Base-by-base conservation (phyloP, 148 eudicot genomes). In the Amaranthus palmeri region DNA sequence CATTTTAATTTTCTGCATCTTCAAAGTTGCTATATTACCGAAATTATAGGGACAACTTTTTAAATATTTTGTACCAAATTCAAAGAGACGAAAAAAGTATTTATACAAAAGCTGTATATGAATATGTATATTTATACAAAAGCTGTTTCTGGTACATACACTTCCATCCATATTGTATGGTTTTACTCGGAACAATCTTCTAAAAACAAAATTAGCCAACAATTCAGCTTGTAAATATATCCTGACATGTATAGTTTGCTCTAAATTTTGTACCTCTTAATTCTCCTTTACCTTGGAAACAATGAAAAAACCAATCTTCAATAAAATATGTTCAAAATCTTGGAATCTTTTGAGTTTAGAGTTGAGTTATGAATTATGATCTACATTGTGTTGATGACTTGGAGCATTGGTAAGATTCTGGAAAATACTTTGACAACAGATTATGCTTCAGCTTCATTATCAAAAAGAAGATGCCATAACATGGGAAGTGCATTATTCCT, bases 401-500 rank as follows among this genome's bases (percentile, higher is more conserved):
- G 17, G 73, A 65, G 74, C 72, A 77, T 59, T 78, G 92, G 56
- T 86, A 89, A 46, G 93, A 84, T n/a, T 55, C 64, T 48, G 96
- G 96, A 62, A 89, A 91, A 77, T 81, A 84, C 79, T 61, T 88
- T 47, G 85, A 77, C 72, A 89, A 77, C 60, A 86, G 69, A 17
- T 18, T 61, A 75, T 87, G 96, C 81, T 95, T 95, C 72, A 83
- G 54, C 82, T 88, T 88, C 76, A 87, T 85, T 55, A 92, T 74
- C 65, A 90, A 65, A 53, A 81, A 78, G 72, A 90, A 92, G 71
- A 88, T 50, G 18, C 92, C 93, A 76, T 83, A 93, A 79, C 93
- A 93, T n/a, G 96, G 92, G 68, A 88, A 72, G 74, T 93, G 98
- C 89, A 90, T 85, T 77, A 88, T 44, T 36, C 86, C 97, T 75